These are phyloP conservation scores for Miscanthus lutarioriparius DNA, from an alignment of 176 grass and related monocot species.

Conservation along the genomic window DNA sequence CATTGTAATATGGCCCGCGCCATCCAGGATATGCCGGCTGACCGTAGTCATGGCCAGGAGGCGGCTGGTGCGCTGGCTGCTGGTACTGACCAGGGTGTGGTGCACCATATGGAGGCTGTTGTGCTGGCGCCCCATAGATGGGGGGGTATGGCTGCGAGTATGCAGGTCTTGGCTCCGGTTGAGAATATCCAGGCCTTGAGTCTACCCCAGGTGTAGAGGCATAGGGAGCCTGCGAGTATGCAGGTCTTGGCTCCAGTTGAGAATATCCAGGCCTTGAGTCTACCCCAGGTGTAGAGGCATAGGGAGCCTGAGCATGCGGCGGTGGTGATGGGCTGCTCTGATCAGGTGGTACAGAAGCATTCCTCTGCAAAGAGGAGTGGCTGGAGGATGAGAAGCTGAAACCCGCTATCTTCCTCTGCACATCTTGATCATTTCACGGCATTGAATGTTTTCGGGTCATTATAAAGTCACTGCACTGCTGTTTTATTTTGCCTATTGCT, in stretches of 20 bases:
- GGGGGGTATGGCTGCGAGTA: conserved; percentile 57
- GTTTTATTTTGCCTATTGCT: conserved; percentile 85
- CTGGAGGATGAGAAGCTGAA: conserved; percentile 78
- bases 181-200: no score
- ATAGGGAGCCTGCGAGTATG: no score
- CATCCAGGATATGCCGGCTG: conserved; percentile 95
- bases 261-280: conserved; percentile 52
- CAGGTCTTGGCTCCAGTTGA: conserved; percentile 56
- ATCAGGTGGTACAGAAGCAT: conserved; percentile 48
- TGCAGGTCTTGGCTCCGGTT: no score
- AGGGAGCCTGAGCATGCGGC: conserved; percentile 42
- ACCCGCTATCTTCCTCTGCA: conserved; percentile 83
- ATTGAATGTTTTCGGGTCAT: conserved; percentile 96
- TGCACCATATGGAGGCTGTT: conserved; percentile 46
- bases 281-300: conserved; percentile 37
- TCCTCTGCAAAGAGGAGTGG: conserved; percentile 42
- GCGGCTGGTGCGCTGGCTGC: conserved; percentile 44
- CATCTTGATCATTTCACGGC: conserved; percentile 97
- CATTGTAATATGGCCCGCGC: conserved; percentile 83
- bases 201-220: no score
- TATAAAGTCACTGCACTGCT: conserved; percentile 91
- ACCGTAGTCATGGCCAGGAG: conserved; percentile 64
- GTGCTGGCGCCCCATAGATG: conserved; percentile 40
- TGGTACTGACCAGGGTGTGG: conserved; percentile 56
- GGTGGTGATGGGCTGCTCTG: conserved; percentile 49